Evolutionary conservation across 2,329 filamentous ascomycete species (phyloP).

Genomic region (Sclerotinia borealis): DNA sequence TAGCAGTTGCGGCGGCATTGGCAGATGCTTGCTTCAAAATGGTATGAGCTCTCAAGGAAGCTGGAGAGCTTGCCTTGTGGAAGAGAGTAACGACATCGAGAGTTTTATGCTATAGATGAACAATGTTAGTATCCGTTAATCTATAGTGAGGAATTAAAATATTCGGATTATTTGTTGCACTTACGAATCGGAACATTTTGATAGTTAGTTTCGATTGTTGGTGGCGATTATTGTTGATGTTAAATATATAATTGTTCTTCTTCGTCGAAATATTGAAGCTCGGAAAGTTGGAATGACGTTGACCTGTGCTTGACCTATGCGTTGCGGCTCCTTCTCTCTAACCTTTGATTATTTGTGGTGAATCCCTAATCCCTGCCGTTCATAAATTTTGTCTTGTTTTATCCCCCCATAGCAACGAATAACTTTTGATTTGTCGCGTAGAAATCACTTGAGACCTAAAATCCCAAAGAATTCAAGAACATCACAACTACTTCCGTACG

Average conservation of each 20-base stretch:
- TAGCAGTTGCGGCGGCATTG: constrained; percentile 59
- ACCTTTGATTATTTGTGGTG: too few relatives aligned
- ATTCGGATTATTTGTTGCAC: constrained; percentile 3
- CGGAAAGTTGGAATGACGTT: not conserved
- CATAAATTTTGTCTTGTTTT: constrained; percentile 3
- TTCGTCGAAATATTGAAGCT: not conserved
- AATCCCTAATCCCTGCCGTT: constrained; percentile 5
- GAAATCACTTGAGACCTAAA: not conserved
- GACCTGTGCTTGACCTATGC: too few relatives aligned
- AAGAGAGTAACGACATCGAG: constrained; percentile 94
- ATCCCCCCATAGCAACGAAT: not conserved
- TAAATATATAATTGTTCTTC: not conserved
- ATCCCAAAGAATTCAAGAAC: not conserved
- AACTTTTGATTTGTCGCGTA: constrained; percentile 13
- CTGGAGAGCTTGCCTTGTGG: constrained; percentile 70
- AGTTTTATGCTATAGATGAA: constrained; percentile 58
- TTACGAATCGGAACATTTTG: constrained; percentile 35
- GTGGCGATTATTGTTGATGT: not conserved
- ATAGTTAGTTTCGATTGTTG: constrained; percentile 4
- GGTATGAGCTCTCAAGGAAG: constrained; percentile 66
- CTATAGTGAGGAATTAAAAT: not conserved
- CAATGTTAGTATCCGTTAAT: constrained; percentile 7
- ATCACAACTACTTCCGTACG: not conserved
- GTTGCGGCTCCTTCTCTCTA: not conserved
- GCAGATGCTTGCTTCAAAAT: constrained; percentile 77